Percentiles rank a stretch among this genome's conserved stretches.
Evolutionary conservation across 2,329 filamentous ascomycete species (phyloP).

Genomic region (Aureobasidium sp.): DNA sequence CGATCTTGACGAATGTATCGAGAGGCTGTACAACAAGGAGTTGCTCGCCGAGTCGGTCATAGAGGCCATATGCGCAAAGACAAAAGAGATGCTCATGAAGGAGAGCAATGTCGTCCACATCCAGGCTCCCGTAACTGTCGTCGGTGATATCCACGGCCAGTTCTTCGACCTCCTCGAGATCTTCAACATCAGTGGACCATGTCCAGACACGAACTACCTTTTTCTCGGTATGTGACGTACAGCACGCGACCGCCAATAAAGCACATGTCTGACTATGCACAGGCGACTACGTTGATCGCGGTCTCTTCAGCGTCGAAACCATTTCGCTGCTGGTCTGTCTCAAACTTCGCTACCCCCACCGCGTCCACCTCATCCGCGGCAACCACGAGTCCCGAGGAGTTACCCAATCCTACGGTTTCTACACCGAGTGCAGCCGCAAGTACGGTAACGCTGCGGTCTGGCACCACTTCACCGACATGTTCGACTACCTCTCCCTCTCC

Average conservation of each 20-base stretch:
- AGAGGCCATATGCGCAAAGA: slow-evolving; percentile 98
- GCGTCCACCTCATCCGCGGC: slow-evolving; percentile 90
- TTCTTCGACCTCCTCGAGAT: slow-evolving; percentile 99
- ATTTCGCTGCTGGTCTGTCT: slow-evolving; percentile 96
- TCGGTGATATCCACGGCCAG: slow-evolving; percentile 97
- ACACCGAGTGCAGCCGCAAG: slow-evolving; percentile 95
- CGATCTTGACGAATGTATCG: slow-evolving; percentile 97
- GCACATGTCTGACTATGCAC: slow-evolving; percentile 5
- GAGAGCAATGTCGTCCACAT: slow-evolving; percentile 99
- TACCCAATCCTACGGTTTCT: slow-evolving; percentile 98
- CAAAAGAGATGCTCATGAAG: slow-evolving; percentile 97
- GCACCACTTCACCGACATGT: slow-evolving; percentile 99
- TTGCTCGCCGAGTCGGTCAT: slow-evolving; percentile 95
- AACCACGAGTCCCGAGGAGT: slow-evolving; percentile 79
- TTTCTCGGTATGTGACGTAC: slow-evolving; percentile 63
- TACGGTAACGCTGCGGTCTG: slow-evolving; percentile 98
- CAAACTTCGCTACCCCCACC: slow-evolving; percentile 91
- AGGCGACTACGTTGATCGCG: slow-evolving; percentile 93
- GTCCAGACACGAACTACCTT: slow-evolving; percentile 95
- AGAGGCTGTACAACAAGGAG: slow-evolving; percentile 93
- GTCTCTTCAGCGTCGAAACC: slow-evolving; percentile 97
- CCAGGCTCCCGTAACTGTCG: slow-evolving; percentile 87
- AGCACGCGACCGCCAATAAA: slow-evolving; percentile 4
- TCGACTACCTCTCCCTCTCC: slow-evolving; percentile 92
- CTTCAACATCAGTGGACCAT: slow-evolving; percentile 95